Evolutionary conservation across 306 rosid species (phyloP).

Genomic region (Rubus parviflorus): DNA sequence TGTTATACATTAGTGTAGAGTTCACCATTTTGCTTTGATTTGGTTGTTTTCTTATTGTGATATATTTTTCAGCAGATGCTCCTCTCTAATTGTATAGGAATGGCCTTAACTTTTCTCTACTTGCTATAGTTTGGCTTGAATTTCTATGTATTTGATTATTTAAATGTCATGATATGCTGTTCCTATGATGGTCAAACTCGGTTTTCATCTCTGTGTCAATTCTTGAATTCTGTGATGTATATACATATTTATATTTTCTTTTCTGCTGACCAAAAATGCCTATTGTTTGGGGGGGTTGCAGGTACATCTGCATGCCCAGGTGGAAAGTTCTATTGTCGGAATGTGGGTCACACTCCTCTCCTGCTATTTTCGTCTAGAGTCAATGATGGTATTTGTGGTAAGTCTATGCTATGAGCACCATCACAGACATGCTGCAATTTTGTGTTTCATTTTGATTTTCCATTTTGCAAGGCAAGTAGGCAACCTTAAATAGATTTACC

Average conservation of each 20-base stretch:
- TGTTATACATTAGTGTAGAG: background rate
- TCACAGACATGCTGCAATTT: background rate
- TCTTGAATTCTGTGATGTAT: background rate
- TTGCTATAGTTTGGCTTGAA: background rate
- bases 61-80: background rate
- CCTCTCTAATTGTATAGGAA: background rate
- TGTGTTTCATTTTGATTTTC: background rate
- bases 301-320: slow-evolving; percentile 95
- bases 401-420: slow-evolving; percentile 21
- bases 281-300: slow-evolving; percentile 19
- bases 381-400: slow-evolving; percentile 95
- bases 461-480: background rate
- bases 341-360: slow-evolving; percentile 67
- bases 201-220: background rate
- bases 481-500: background rate
- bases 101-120: background rate
- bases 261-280: background rate
- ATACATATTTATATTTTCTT: background rate
- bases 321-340: slow-evolving; percentile 73
- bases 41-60: too few species aligned
- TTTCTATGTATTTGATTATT: background rate
- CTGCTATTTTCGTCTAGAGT: slow-evolving; percentile 78
- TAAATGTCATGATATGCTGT: background rate
- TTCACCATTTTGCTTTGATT: background rate
- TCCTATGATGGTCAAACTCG: background rate